Percentiles rank a stretch among this genome's conserved stretches.
Evolutionary conservation across 1,284 basidiomycete species (phyloP).

Genomic region (Inonotus obliquus): DNA sequence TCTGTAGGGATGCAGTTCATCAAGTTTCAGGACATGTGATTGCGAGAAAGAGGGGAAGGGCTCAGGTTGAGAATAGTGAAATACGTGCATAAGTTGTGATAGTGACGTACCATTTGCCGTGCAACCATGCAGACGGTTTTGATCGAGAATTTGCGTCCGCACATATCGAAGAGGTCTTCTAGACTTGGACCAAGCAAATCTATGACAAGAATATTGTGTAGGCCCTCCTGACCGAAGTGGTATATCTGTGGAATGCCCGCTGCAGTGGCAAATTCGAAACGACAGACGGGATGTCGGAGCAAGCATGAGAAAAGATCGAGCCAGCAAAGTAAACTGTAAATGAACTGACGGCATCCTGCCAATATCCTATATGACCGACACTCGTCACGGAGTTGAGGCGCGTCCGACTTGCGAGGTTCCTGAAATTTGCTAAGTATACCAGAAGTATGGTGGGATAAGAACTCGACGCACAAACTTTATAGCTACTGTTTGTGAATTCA

Average conservation of each 20-base stretch:
- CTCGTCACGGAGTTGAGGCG: conserved; percentile 93
- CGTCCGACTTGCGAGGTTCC: conserved; percentile 96
- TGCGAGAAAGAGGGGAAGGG: neutral
- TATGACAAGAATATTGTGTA: conserved; percentile 96
- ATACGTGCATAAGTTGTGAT: neutral
- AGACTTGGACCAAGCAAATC: conserved; percentile 91
- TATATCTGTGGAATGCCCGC: conserved; percentile 94
- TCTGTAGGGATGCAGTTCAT: conserved; percentile 36
- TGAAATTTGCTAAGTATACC: conserved; percentile 28
- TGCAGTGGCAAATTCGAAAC: conserved; percentile 29
- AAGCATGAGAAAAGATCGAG: neutral
- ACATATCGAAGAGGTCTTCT: conserved; percentile 96
- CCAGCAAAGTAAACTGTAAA: neutral
- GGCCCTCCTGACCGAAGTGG: conserved; percentile 96
- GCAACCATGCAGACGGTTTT: conserved; percentile 98
- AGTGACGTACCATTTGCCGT: conserved; percentile 79
- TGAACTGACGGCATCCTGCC: conserved; percentile 79
- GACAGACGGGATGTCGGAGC: neutral
- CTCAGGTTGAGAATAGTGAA: conserved; percentile 7
- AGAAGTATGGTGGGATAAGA: neutral
- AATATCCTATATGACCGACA: conserved; percentile 97
- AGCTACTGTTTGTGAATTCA: conserved; percentile 94
- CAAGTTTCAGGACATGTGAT: neutral
- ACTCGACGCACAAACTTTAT: conserved; percentile 88
- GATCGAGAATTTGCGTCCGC: conserved; percentile 88